Evolutionary conservation across 495 filamentous ascomycete species (phyloP), one percentile per base, ranked within the genome.

Genomic region (Trichocladium uniseriatum): DNA sequence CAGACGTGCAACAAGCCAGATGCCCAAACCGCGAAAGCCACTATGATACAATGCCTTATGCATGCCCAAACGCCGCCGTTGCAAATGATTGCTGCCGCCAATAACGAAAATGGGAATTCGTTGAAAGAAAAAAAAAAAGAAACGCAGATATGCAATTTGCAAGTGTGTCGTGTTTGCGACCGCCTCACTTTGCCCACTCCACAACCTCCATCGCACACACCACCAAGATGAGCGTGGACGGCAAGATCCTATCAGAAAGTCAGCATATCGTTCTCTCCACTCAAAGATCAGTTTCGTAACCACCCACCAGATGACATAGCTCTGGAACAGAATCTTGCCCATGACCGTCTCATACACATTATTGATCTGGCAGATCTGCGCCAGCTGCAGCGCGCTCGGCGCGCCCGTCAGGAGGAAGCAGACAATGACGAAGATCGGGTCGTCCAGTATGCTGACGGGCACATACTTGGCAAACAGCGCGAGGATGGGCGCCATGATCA

Each of bases 351-450:
- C 87, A 64, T 87, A 98, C 11, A 97, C 94, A 49, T 83, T 85
- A 64, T 98, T 98, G 67, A 97, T 87, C 73, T 97, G 94, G 69
- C 92, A 98, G 51, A 98, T 98, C 70, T 98, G 92, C 6, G 94
- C 89, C 56, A 98, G 70, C 64, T 98, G 92, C 54, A 98, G 74
- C 27, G 92, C 92, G 52, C 87, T 95, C 13, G 92, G 92, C 6
- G 92, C 92, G 18, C 92, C 92, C 1, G 87, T 89, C 55, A 98
- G 82, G 39, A 98, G 76, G 74, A 96, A 98, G 65, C 89, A 95
- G 34, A 98, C 94, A 52, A 97, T 84, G 50, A 97, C 80, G 66
- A 98, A 98, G 57, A 98, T 97, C 6, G 94, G 94, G 58, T 98
- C 92, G 64, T 94, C 92, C 28, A 98, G 69, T 49, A 97, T 97